These are phyloP conservation scores for Miamiensis avidus DNA, from an alignment of 169 alveolate genomes.

Conservation along the genomic window DNA sequence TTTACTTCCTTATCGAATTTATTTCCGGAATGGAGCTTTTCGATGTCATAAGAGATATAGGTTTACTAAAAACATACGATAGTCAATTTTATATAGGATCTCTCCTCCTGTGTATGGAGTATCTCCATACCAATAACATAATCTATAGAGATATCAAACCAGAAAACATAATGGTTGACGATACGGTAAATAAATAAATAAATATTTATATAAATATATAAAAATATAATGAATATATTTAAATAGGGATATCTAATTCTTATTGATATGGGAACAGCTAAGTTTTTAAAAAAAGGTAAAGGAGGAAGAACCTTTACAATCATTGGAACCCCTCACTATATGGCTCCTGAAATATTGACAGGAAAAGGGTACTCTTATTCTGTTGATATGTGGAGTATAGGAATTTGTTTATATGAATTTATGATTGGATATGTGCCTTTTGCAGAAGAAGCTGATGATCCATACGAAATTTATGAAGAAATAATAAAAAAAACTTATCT, in stretches of 20 bases:
- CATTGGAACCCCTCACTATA: slow-evolving; percentile 84
- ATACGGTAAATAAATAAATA: slow-evolving; percentile 55
- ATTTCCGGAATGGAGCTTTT: slow-evolving; percentile 69
- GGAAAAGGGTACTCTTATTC: slow-evolving; percentile 53
- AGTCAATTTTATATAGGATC: slow-evolving; percentile 60
- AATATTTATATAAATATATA: slow-evolving; percentile 72
- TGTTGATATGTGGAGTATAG: slow-evolving; percentile 53
- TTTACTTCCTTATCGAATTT: slow-evolving; percentile 69
- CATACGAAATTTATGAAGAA: slow-evolving; percentile 92
- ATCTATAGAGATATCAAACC: slow-evolving; percentile 79
- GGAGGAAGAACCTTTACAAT: slow-evolving; percentile 63
- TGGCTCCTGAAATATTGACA: slow-evolving; percentile 80
- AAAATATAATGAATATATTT: no score
- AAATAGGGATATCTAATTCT: slow-evolving; percentile 95
- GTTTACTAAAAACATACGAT: slow-evolving; percentile 45
- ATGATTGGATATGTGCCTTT: slow-evolving; percentile 98
- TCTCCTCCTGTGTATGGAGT: slow-evolving; percentile 53
- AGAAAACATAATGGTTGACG: slow-evolving; percentile 78
- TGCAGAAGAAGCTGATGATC: slow-evolving; percentile 96
- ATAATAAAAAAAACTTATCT: slow-evolving; percentile 85
- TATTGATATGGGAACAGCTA: slow-evolving; percentile 97
- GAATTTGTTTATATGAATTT: slow-evolving; percentile 66
- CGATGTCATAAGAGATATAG: slow-evolving; percentile 63
- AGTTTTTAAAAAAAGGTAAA: slow-evolving; percentile 88
- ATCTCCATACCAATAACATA: slow-evolving; percentile 56